Evolutionary conservation across 202 grass and related monocot species (phyloP).

Genomic region (Digitaria exilis): DNA sequence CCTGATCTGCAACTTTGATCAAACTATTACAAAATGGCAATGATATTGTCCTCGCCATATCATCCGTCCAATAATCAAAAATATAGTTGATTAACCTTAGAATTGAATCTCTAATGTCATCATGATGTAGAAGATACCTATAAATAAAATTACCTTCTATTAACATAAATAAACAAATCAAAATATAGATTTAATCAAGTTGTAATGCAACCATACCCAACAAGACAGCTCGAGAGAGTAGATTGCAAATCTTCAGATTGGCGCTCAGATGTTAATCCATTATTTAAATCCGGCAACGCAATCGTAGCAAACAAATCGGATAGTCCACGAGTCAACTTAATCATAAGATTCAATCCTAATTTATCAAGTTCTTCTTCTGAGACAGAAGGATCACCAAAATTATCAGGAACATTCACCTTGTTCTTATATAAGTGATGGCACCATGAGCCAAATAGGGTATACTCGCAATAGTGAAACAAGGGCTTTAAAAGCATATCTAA

Average conservation of each 20-base stretch:
- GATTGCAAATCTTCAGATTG: not conserved
- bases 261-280: not conserved
- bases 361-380: not conserved
- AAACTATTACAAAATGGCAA: not conserved
- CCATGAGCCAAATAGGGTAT: conserved; percentile 3
- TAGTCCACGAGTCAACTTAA: conserved; percentile 2
- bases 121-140: conserved; percentile 1
- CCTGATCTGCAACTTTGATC: too few species aligned
- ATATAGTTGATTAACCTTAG: not conserved
- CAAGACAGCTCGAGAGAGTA: not conserved
- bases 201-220: not conserved
- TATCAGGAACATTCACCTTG: conserved; percentile 2
- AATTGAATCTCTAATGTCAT: conserved; percentile 2
- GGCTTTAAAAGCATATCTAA: conserved; percentile 11
- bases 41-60: not conserved
- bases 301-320: not conserved
- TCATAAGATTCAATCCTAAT: conserved; percentile 5
- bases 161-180: not conserved
- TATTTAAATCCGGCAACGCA: conserved; percentile 16
- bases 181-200: not conserved
- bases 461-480: conserved; percentile 8
- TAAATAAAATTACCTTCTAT: not conserved
- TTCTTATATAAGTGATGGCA: not conserved
- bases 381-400: not conserved
- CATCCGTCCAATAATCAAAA: not conserved